Base-by-base conservation (phyloP, 169 alveolate species). In the Eimeria mitis region DNA sequence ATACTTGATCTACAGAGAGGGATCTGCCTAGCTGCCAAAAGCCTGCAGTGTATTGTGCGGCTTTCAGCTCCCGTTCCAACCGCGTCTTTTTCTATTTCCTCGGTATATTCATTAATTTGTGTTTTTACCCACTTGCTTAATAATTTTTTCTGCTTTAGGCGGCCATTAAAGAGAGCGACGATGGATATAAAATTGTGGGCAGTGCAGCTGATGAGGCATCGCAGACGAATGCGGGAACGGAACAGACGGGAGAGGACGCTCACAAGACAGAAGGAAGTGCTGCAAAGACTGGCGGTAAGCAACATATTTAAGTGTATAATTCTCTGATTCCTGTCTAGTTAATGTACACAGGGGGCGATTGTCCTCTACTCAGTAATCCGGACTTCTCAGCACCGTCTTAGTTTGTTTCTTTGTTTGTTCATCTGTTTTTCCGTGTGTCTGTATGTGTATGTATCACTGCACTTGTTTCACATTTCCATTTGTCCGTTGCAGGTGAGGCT, bases 141-240 rank as follows among this genome's bases (percentile, higher is more conserved):
- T 0, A 37, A 52, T 19, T 40, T 37, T 40, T 42, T 16, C 34
- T 73, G 7, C n/a, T 40, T 21, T 40, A 87, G 94, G 94, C 61
- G 0, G 49, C 63, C 83, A 65, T 87, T 54, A 87, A 87, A 37
- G 94, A 65, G 52, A 83, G 94, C 47, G 59, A 47, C 28, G 94
- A 87, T 63, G 94, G 84, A 2, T 25, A 31, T 25, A 87, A 65
- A 65, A 31, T 21, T 28, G 94, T 87, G 59, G 40, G 79, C 52
- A n/a, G 13, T 65, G 9, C 40, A 9, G 78, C 84, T 65, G 94
- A 42, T 28, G 94, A 42, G 81, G 23, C 81, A 40, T 84, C 91
- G 76, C 91, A 84, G 37, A 54, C 91, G 44, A 78, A 78, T 78
- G 68, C 88, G 5, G 88, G 88, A n/a, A 78, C 88, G 25, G 88